Evolutionary conservation across 768 basidiomycete species (phyloP).

Genomic region (Suillus tomentosus): DNA sequence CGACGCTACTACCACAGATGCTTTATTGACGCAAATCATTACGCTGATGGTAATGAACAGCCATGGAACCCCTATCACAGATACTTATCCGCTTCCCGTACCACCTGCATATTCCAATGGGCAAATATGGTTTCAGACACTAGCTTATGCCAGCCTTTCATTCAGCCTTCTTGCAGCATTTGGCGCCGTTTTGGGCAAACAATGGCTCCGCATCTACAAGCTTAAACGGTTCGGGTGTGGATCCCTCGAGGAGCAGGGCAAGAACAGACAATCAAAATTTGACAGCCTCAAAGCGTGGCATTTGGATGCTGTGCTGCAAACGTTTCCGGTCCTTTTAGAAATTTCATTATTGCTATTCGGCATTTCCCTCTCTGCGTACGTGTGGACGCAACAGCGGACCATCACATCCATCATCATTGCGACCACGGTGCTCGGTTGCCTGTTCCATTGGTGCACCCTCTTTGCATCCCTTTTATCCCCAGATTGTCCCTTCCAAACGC

Average conservation of each 20-base stretch:
- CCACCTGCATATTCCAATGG: constrained; percentile 1
- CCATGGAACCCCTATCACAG: constrained; percentile 2
- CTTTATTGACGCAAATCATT: constrained; percentile 3
- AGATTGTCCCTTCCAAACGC: constrained; percentile 20
- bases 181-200: constrained; percentile 20
- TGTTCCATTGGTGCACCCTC: constrained; percentile 16
- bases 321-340: constrained; percentile 18
- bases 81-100: neutral
- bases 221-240: constrained; percentile 9
- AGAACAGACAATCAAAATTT: constrained; percentile 14
- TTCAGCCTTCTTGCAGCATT: constrained; percentile 19
- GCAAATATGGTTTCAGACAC: constrained; percentile 16
- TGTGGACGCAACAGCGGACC: constrained; percentile 13
- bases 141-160: constrained; percentile 18
- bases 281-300: constrained; percentile 19
- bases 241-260: constrained; percentile 14
- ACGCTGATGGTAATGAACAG: constrained; percentile 13
- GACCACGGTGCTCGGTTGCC: constrained; percentile 13
- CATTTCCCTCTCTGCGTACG: constrained; percentile 14
- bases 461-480: constrained; percentile 13
- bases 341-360: constrained; percentile 19
- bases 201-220: constrained; percentile 16
- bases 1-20: constrained; percentile 10
- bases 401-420: constrained; percentile 14
- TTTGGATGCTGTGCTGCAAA: constrained; percentile 17